Conservation (phyloP, 768 basidiomycete species). For the Lactarius deliciosus region DNA sequence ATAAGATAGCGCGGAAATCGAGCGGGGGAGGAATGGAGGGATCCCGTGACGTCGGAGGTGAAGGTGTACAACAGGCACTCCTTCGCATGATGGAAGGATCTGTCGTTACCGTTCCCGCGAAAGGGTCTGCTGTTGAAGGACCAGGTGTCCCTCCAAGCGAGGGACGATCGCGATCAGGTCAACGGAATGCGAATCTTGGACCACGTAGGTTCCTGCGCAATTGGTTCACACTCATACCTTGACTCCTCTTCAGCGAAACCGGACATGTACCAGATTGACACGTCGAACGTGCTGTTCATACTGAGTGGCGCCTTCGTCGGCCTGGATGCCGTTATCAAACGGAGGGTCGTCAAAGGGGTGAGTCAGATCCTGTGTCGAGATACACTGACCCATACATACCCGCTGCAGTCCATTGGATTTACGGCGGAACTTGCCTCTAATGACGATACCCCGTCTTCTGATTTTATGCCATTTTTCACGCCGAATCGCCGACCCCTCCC, state of each 20-base stretch:
- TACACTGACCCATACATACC: slow-evolving; percentile 10
- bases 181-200: slow-evolving; percentile 45
- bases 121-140: slow-evolving; percentile 51
- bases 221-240: background rate
- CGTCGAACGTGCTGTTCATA: slow-evolving; percentile 92
- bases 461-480: slow-evolving; percentile 70
- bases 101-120: slow-evolving; percentile 76
- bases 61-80: slow-evolving; percentile 93
- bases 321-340: slow-evolving; percentile 76
- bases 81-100: slow-evolving; percentile 95
- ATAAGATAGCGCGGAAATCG: slow-evolving; percentile 79
- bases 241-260: slow-evolving; percentile 47
- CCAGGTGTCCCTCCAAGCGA: slow-evolving; percentile 46
- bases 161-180: slow-evolving; percentile 49
- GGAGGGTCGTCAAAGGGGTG: slow-evolving; percentile 82
- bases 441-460: slow-evolving; percentile 38
- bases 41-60: slow-evolving; percentile 87
- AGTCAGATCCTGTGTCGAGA: slow-evolving; percentile 34
- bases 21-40: slow-evolving; percentile 58
- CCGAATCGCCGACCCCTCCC: slow-evolving; percentile 58
- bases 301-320: slow-evolving; percentile 95
- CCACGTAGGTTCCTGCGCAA: slow-evolving; percentile 24
- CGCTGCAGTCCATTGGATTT: slow-evolving; percentile 83
- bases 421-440: slow-evolving; percentile 50
- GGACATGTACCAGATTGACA: slow-evolving; percentile 77